Evolutionary conservation across 768 basidiomycete species (phyloP), one percentile per base, ranked within the genome.

Genomic region (Auricularia auricula-judae): DNA sequence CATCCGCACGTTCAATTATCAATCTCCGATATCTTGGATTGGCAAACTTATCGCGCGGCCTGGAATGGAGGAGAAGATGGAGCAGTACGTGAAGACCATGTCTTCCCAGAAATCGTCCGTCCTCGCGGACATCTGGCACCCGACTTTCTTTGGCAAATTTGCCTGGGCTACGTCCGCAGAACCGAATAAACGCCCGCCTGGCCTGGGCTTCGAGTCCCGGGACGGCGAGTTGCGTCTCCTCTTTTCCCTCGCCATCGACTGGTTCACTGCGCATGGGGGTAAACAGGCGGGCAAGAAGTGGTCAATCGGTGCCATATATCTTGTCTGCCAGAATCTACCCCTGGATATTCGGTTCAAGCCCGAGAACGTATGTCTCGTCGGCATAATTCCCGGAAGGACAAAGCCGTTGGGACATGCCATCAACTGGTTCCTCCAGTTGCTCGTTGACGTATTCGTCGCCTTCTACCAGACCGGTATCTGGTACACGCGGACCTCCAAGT

Each of bases 341-440:
- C 10, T 51, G 1, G 18, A 18, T 3, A 23, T 63, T 18, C 65
- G 63, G 5, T 23, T 53, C 35, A 44, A 47, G 35, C 53, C 51
- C 3, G 65, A 64, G 42, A 66, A 66, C 33, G 58, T 64, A 3
- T 66, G 54, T 33, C 51, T 66, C 1, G 34, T 61, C n/a, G 54
- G 54, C 1, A 63, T 66, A 2, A 59, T 66, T 21, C 65, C 65
- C 21, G 65, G 65, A 3, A 51, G 51, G 12, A 23, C 23, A 16
- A 56, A 63, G 39, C 65, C 54, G 1, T 16, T n/a, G 5, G 51
- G 51, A 7, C 7, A 47, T 10, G 3, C 58, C 29, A 2, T 64
- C 7, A 18, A 64, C 36, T n/a, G 54, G 12, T 42, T 42, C n/a
- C 63, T 66, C 7, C 8, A 64, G n/a, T 47, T 36, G 3, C 2